phyloP scores from a whole-genome alignment of 2,329 filamentous ascomycete species.

The Clarireedia sp. region DNA sequence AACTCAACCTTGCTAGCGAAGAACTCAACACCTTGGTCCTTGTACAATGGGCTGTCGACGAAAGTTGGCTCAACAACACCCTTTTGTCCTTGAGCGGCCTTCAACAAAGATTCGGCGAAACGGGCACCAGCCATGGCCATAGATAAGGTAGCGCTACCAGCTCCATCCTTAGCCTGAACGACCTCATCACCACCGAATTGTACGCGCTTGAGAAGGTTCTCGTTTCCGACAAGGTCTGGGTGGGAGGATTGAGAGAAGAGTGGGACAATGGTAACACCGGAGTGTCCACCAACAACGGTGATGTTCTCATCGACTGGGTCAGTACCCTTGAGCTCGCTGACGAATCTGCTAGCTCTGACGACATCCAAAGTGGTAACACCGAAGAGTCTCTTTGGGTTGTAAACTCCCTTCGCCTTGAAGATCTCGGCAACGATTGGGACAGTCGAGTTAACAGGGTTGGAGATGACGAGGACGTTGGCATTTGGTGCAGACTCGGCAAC shows the following conservation, averaged over 20 bases:
- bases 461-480: constrained; percentile 93
- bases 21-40: constrained; percentile 96
- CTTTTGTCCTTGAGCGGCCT: constrained; percentile 87
- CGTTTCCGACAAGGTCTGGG: constrained; percentile 70
- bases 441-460: constrained; percentile 98
- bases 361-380: constrained; percentile 98
- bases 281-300: constrained; percentile 94
- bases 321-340: constrained; percentile 81
- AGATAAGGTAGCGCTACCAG: constrained; percentile 92
- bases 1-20: constrained; percentile 94
- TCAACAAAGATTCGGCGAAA: constrained; percentile 84
- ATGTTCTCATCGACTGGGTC: constrained; percentile 91
- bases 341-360: constrained; percentile 95
- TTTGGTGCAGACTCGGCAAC: constrained; percentile 84
- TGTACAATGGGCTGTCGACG: constrained; percentile 94
- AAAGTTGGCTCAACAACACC: constrained; percentile 94
- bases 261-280: constrained; percentile 94
- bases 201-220: constrained; percentile 74
- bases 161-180: constrained; percentile 97
- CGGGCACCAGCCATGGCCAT: constrained; percentile 93
- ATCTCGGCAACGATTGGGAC: constrained; percentile 97
- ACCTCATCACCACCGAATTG: constrained; percentile 99
- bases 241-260: constrained; percentile 92
- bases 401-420: constrained; percentile 85
- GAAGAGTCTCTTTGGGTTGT: constrained; percentile 92